Percentiles rank a stretch among this genome's conserved stretches.
Evolutionary conservation across 495 filamentous ascomycete species (phyloP).

Genomic region (Trichoderma erinaceum): DNA sequence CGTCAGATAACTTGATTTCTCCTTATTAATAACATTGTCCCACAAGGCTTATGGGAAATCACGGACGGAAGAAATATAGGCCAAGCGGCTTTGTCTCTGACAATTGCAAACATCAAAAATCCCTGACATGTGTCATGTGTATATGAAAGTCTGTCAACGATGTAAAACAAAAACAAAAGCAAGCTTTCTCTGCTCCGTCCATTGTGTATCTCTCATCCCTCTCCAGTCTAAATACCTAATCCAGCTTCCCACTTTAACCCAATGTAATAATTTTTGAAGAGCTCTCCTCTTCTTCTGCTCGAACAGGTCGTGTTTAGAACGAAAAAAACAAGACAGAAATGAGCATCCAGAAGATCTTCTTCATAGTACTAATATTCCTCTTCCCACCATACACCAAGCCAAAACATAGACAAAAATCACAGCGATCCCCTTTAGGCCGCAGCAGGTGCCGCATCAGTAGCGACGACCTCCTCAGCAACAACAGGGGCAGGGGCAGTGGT

Average conservation of each 20-base stretch:
- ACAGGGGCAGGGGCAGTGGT: slow-evolving; percentile 12
- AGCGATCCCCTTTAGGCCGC: background rate
- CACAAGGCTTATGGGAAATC: too few relatives aligned
- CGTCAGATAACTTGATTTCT: too few relatives aligned
- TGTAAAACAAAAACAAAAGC: background rate
- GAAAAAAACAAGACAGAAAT: background rate
- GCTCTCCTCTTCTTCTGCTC: slow-evolving; percentile 5
- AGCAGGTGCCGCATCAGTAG: slow-evolving; percentile 30
- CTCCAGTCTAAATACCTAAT: slow-evolving; percentile 8
- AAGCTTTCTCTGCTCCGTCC: slow-evolving; percentile 19
- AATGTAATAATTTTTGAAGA: slow-evolving; percentile 16
- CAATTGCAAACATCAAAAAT: background rate
- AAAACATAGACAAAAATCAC: background rate
- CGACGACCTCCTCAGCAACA: slow-evolving; percentile 22
- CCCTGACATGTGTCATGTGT: background rate
- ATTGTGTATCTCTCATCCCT: slow-evolving; percentile 18
- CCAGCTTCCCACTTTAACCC: slow-evolving; percentile 17
- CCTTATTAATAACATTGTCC: too few relatives aligned
- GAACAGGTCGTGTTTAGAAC: background rate
- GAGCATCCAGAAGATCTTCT: background rate
- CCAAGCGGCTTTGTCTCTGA: background rate
- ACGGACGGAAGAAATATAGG: background rate
- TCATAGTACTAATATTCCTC: background rate
- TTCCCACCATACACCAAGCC: background rate
- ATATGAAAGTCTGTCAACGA: background rate